Conservation (phyloP, 768 basidiomycete genomes). For the Strobilomyces confusus region DNA sequence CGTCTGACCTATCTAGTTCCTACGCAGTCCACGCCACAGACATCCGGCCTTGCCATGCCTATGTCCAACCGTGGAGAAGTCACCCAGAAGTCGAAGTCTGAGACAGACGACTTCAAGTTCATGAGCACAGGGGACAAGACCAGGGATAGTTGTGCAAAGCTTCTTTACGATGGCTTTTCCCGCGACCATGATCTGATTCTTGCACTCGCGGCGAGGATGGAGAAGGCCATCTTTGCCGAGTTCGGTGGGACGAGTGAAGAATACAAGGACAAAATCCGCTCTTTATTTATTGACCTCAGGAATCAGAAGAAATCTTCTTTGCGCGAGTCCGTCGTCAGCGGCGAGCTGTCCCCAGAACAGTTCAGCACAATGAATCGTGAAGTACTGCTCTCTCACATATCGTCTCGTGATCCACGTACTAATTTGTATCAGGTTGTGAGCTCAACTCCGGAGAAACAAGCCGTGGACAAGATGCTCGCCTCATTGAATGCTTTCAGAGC, state of each 20-base stretch:
- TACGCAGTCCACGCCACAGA: constrained; percentile 34
- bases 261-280: constrained; percentile 81
- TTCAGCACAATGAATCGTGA: constrained; percentile 80
- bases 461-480: too few species aligned
- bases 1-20: constrained; percentile 23
- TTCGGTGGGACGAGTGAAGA: constrained; percentile 42
- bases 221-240: constrained; percentile 53
- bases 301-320: constrained; percentile 90
- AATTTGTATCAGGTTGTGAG: constrained; percentile 51
- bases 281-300: constrained; percentile 89
- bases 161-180: constrained; percentile 90
- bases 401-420: not conserved
- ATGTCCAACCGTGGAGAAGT: constrained; percentile 28
- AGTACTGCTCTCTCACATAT: constrained; percentile 38
- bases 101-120: constrained; percentile 61
- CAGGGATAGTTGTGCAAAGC: constrained; percentile 82
- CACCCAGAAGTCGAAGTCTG: constrained; percentile 48
- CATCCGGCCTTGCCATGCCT: constrained; percentile 36
- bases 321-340: constrained; percentile 80
- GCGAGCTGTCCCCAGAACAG: constrained; percentile 64
- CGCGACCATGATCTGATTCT: constrained; percentile 74
- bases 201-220: constrained; percentile 63
- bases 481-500: too few species aligned
- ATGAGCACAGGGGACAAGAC: constrained; percentile 63
- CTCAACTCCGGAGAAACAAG: too few species aligned